Percentiles rank a stretch among this genome's conserved stretches.
phyloP scores from a whole-genome alignment of 164 flowering plant genomes.

The Sedum album region DNA sequence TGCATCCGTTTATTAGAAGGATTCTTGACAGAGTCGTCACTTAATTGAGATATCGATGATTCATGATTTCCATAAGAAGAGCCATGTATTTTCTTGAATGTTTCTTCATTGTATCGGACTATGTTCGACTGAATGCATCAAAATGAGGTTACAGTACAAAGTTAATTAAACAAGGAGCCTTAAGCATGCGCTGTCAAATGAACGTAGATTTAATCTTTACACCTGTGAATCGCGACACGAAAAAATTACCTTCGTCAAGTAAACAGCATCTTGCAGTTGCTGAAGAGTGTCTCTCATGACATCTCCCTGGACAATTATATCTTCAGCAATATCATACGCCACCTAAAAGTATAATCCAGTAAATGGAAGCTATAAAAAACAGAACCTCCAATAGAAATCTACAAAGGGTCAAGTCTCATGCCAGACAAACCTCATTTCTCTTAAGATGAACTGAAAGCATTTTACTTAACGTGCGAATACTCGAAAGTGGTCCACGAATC shows the following conservation, averaged over 20 bases:
- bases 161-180: not conserved
- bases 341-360: constrained; percentile 29
- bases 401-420: constrained; percentile 3
- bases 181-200: not conserved
- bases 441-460: constrained; percentile 64
- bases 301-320: constrained; percentile 79
- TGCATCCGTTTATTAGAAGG: constrained; percentile 17
- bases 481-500: constrained; percentile 90
- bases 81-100: constrained; percentile 44
- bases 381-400: not conserved
- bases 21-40: constrained; percentile 18
- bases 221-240: not conserved
- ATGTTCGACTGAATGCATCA: constrained; percentile 62
- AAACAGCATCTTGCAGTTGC: constrained; percentile 88
- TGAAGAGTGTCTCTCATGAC: constrained; percentile 62
- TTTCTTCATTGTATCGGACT: constrained; percentile 65
- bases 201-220: not conserved
- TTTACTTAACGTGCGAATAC: constrained; percentile 68
- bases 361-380: not conserved
- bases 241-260: constrained; percentile 60
- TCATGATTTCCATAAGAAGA: constrained; percentile 27
- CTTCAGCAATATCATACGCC: constrained; percentile 72
- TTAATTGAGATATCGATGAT: constrained; percentile 28
- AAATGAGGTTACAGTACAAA: not conserved
- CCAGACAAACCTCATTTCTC: constrained; percentile 59